Conservation (phyloP, 768 basidiomycete genomes). For the Tephrocybe rancida region DNA sequence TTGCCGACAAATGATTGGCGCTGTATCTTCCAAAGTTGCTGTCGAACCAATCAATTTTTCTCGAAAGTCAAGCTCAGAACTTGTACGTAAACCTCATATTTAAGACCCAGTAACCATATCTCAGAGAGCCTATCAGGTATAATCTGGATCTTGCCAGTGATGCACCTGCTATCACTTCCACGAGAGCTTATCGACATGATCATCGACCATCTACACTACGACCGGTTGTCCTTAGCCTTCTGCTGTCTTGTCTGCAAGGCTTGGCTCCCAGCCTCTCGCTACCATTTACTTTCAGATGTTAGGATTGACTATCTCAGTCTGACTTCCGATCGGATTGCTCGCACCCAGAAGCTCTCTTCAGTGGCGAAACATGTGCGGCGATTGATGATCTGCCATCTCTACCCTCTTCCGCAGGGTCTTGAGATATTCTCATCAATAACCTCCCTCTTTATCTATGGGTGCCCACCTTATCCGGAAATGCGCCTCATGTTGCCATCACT, state of each 20-base stretch:
- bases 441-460: conserved; percentile 1
- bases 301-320: neutral
- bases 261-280: neutral
- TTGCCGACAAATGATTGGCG: no score
- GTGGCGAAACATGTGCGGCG: neutral
- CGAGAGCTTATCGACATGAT: conserved; percentile 6
- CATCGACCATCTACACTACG: conserved; percentile 7
- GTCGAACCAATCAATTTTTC: no score
- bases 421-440: conserved; percentile 5
- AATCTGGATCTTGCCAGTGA: no score
- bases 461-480: neutral
- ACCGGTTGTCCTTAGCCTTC: neutral
- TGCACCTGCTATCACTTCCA: no score
- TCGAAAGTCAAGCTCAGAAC: no score
- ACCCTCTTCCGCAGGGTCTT: neutral
- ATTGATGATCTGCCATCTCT: conserved; percentile 4
- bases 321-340: neutral
- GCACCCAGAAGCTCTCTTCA: neutral
- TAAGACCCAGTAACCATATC: no score
- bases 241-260: conserved; percentile 10
- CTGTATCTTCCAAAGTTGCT: no score
- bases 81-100: no score
- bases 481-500: neutral
- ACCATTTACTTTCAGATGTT: conserved; percentile 4
- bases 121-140: no score